These are phyloP conservation scores for Skeletonema grethae DNA, from an alignment of 108 stramenopile genomes.

Conservation along the genomic window DNA sequence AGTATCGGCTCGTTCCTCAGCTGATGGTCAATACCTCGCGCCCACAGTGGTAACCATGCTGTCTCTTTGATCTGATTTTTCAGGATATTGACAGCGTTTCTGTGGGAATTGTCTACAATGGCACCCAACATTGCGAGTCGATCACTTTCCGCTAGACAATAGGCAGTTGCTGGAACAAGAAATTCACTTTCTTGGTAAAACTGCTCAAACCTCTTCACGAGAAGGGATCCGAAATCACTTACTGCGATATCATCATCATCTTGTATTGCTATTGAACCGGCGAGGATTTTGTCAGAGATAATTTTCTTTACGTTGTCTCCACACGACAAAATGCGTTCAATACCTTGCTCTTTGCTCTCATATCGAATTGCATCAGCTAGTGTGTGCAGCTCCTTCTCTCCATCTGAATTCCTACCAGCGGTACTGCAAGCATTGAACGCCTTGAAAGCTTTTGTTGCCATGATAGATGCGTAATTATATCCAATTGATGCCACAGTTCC, in stretches of 20 bases:
- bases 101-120: slow-evolving; percentile 21
- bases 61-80: slow-evolving; percentile 27
- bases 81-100: slow-evolving; percentile 19
- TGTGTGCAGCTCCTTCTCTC: slow-evolving; percentile 2
- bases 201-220: slow-evolving; percentile 21
- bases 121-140: slow-evolving; percentile 11
- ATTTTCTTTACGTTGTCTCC: background rate
- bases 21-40: slow-evolving; percentile 14
- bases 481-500: slow-evolving; percentile 13
- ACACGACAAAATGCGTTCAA: background rate
- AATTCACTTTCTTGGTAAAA: slow-evolving; percentile 30
- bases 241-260: background rate
- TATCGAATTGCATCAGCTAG: slow-evolving; percentile 17
- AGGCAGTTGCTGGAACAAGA: slow-evolving; percentile 19
- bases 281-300: slow-evolving; percentile 1
- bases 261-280: slow-evolving; percentile 1
- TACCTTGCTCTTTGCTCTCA: background rate
- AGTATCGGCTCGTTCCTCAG: background rate
- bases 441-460: slow-evolving; percentile 11
- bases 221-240: background rate
- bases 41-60: slow-evolving; percentile 31
- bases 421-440: slow-evolving; percentile 6
- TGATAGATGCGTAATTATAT: slow-evolving; percentile 16
- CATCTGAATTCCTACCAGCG: background rate
- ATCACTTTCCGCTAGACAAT: slow-evolving; percentile 8